Conservation (phyloP, 2,329 filamentous ascomycete genomes). For the Geoglossum cookeanum region DNA sequence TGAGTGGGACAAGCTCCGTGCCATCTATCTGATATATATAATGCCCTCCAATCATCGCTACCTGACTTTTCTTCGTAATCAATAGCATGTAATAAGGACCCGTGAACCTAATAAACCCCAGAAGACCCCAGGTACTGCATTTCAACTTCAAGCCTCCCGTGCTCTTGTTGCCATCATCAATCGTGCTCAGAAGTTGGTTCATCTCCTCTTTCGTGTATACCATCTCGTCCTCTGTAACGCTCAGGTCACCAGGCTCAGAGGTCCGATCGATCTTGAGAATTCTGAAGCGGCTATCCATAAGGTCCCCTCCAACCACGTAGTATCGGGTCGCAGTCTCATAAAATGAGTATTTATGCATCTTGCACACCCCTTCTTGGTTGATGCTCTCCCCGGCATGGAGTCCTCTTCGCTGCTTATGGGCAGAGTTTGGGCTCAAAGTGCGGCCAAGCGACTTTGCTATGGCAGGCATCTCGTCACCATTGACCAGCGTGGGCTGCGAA, state of each 20-base stretch:
- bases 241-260: conserved; percentile 57
- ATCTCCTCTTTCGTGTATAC: conserved; percentile 86
- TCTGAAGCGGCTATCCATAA: conserved; percentile 72
- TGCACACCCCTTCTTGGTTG: conserved; percentile 22
- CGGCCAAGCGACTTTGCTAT: conserved; percentile 26
- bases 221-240: conserved; percentile 82
- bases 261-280: conserved; percentile 92
- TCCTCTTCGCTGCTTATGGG: conserved; percentile 17
- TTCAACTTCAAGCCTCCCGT: conserved; percentile 79
- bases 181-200: conserved; percentile 78
- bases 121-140: conserved; percentile 78
- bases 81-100: conserved; percentile 93
- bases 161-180: conserved; percentile 84
- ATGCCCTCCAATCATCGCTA: conserved; percentile 89
- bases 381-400: conserved; percentile 18
- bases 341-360: conserved; percentile 91
- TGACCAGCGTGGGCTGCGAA: conserved; percentile 18
- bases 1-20: conserved; percentile 78
- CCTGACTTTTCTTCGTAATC: conserved; percentile 88
- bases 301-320: conserved; percentile 84
- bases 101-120: conserved; percentile 93
- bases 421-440: conserved; percentile 13
- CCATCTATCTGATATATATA: conserved; percentile 91
- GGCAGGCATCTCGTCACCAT: conserved; percentile 25
- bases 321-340: conserved; percentile 90